A percentile compares a stretch with the other conserved stretches of the same genome.
Conservation (phyloP, 2,329 filamentous ascomycete species). For the Aspergillus quadricinctus region DNA sequence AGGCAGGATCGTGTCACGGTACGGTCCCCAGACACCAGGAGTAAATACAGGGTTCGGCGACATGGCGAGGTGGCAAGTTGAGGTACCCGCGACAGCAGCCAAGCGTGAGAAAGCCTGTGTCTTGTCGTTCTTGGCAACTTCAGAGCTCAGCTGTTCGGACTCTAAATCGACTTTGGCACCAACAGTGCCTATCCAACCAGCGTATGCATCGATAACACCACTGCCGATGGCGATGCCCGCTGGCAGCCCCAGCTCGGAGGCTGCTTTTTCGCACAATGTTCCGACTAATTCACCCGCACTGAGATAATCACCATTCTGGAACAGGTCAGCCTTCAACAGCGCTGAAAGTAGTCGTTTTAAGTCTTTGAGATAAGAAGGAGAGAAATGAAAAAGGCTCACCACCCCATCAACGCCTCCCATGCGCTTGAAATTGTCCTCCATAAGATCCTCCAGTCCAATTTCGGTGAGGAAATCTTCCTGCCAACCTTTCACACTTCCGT, state of each 20-base stretch:
- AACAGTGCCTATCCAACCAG: conserved; percentile 98
- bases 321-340: conserved; percentile 7
- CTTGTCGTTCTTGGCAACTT: conserved; percentile 74
- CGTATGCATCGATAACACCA: conserved; percentile 96
- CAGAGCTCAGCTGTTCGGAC: conserved; percentile 62
- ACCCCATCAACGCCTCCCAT: conserved; percentile 93
- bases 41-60: conserved; percentile 91
- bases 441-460: conserved; percentile 82
- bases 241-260: conserved; percentile 75
- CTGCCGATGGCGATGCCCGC: conserved; percentile 88
- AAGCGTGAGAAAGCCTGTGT: conserved; percentile 88
- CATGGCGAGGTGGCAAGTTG: conserved; percentile 96
- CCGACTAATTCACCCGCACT: conserved; percentile 92
- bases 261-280: conserved; percentile 76
- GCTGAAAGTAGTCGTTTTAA: background rate
- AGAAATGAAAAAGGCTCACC: conserved; percentile 61
- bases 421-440: conserved; percentile 81
- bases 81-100: conserved; percentile 91
- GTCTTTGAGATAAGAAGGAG: background rate
- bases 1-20: conserved; percentile 87
- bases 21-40: conserved; percentile 93
- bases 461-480: conserved; percentile 86
- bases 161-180: conserved; percentile 84
- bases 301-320: conserved; percentile 81
- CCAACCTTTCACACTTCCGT: conserved; percentile 97